Evolutionary conservation across 2,329 filamentous ascomycete species (phyloP).

Genomic region (Pyricularia sp.): DNA sequence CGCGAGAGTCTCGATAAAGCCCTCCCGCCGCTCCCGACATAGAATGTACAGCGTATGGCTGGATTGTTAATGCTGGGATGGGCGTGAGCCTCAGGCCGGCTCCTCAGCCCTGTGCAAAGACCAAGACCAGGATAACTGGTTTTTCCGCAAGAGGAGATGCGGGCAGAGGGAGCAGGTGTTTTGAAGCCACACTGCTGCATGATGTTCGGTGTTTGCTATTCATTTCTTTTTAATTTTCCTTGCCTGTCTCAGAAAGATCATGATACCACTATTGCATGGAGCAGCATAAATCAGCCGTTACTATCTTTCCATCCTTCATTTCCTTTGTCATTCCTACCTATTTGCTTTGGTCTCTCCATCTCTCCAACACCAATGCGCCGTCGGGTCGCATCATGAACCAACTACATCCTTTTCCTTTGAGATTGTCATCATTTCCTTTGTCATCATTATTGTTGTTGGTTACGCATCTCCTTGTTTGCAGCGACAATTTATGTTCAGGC

Average conservation of each 20-base stretch:
- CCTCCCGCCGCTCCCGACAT: constrained; percentile 43
- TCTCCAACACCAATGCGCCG: background rate
- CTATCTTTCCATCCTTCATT: constrained; percentile 6
- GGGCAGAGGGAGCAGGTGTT: background rate
- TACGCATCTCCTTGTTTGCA: background rate
- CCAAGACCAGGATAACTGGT: background rate
- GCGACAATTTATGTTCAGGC: background rate
- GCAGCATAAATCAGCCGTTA: constrained; percentile 10
- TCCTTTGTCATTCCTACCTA: constrained; percentile 1
- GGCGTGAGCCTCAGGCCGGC: background rate
- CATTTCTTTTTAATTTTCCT: constrained; percentile 7
- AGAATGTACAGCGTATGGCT: background rate
- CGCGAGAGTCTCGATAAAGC: constrained; percentile 52
- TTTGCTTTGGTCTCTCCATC: background rate
- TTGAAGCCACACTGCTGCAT: background rate
- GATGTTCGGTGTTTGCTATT: constrained; percentile 1
- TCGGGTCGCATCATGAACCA: background rate
- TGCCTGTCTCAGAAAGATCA: constrained; percentile 11
- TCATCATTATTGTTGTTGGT: background rate
- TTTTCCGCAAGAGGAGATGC: background rate
- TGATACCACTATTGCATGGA: constrained; percentile 16
- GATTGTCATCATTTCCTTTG: background rate
- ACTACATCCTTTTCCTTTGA: background rate
- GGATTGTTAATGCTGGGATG: background rate
- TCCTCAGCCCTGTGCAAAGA: background rate